Conservation (phyloP, 495 filamentous ascomycete genomes). For the Acidiella bohemica region DNA sequence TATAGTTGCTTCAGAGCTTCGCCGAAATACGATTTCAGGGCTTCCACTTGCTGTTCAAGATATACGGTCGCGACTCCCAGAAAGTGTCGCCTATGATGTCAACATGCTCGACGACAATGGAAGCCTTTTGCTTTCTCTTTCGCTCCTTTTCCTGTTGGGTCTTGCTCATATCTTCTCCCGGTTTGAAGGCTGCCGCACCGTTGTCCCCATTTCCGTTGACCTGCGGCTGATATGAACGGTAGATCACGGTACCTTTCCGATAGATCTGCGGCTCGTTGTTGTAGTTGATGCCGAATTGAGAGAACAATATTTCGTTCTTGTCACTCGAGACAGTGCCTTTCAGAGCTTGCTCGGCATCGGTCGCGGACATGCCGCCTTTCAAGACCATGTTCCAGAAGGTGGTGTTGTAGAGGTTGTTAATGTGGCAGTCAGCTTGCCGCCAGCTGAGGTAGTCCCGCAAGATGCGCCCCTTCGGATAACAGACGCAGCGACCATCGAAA, state of each 20-base stretch:
- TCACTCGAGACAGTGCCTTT: conserved; percentile 74
- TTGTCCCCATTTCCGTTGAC: background rate
- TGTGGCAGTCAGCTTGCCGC: conserved; percentile 94
- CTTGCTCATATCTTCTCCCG: conserved; percentile 42
- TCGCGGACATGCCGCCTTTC: conserved; percentile 56
- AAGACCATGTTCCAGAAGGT: conserved; percentile 85
- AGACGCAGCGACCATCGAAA: conserved; percentile 84
- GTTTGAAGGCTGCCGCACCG: background rate
- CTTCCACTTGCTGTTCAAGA: conserved; percentile 58
- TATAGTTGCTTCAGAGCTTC: too few relatives aligned
- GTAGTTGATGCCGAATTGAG: conserved; percentile 83
- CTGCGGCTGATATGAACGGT: conserved; percentile 36
- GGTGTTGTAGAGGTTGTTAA: conserved; percentile 97
- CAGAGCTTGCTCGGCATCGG: conserved; percentile 65
- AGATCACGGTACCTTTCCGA: conserved; percentile 84
- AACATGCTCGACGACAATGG: conserved; percentile 65
- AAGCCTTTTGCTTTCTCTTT: conserved; percentile 61
- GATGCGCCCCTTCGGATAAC: conserved; percentile 66
- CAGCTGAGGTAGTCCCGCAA: conserved; percentile 91
- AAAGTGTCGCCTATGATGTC: conserved; percentile 93
- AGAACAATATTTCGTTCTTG: conserved; percentile 94
- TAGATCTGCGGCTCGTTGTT: conserved; percentile 88
- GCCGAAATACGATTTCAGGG: too few relatives aligned
- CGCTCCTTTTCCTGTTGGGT: conserved; percentile 64
- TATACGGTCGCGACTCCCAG: conserved; percentile 77